Base-by-base conservation (phyloP, 2,329 filamentous ascomycete genomes). In the Rhynchosporium agropyri region DNA sequence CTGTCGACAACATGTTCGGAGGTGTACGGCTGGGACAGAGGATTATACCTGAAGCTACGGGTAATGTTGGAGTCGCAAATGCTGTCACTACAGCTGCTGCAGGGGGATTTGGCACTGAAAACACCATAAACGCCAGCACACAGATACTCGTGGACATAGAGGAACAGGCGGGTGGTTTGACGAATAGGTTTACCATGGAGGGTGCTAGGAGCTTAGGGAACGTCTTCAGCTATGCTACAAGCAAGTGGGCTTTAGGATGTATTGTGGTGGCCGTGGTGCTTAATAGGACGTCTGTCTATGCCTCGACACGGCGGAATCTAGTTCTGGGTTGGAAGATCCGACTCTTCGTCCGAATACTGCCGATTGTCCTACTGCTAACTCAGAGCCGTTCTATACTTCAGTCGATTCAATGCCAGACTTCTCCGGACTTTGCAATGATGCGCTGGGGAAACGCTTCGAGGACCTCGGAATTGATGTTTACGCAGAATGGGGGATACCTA, bases 231-330 rank as follows among this genome's bases (percentile, higher is more conserved):
- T 99, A 98, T 76, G 82, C 92, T 49, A 96, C 91, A 1, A 96
- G 91, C 76, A 90, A 90, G 76, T 98, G 95, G 95, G 93, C 94
- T 0, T 79, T 98, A 63, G 88, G 89, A 58, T 97, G 92, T 71
- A 88, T 98, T 70, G 85, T 88, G 43, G 90, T 94, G 81, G 92
- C 92, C 28, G 85, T 98, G 63, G 79, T 97, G 63, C 81, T 98
- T 29, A 98, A 98, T 74, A 87, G 95, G 62, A 96, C 95, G 6
- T 89, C 93, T 63, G 95, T 98, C 70, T 98, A 97, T 76, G 94
- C 92, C 48, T 94, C 93, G 0, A 94, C 92, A 13, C 84, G 95
- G 65, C 85, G 93, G 59, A 87, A 90, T 59, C 80, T 97, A n/a
- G 83, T 84, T 9, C 81, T 98, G 2, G 83, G 84, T 61, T 94